A percentile compares a stretch with the other conserved stretches of the same genome.
Evolutionary conservation across 108 stramenopile genomes (phyloP).

Genomic region (Schizochytrium sp.): DNA sequence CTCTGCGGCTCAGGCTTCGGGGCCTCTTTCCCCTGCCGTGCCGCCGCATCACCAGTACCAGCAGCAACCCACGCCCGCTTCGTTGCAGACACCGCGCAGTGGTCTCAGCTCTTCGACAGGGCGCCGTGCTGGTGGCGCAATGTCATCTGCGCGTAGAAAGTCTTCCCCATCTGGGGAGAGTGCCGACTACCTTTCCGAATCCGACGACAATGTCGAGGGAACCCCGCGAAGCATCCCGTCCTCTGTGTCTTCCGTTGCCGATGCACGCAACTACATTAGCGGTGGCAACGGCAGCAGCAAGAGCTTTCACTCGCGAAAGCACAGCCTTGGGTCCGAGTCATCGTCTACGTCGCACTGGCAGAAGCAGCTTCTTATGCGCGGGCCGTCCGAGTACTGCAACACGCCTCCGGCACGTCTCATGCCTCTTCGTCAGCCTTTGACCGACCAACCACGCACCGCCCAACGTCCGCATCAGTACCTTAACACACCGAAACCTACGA

Average conservation of each 20-base stretch:
- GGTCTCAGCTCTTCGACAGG: background rate
- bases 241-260: background rate
- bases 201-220: background rate
- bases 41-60: background rate
- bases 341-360: background rate
- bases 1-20: background rate
- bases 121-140: too few relatives aligned
- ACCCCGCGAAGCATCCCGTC: background rate
- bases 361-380: background rate
- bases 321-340: background rate
- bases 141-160: background rate
- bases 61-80: background rate
- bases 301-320: background rate
- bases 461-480: background rate
- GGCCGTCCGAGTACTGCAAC: background rate
- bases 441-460: background rate
- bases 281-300: background rate
- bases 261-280: background rate
- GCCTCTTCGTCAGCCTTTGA: background rate
- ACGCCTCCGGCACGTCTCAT: background rate
- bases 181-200: background rate
- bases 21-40: background rate
- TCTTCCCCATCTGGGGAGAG: background rate
- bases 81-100: background rate
- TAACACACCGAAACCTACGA: background rate